Evolutionary conservation across 306 rosid species (phyloP).

Genomic region (Trichosanthes truncata): DNA sequence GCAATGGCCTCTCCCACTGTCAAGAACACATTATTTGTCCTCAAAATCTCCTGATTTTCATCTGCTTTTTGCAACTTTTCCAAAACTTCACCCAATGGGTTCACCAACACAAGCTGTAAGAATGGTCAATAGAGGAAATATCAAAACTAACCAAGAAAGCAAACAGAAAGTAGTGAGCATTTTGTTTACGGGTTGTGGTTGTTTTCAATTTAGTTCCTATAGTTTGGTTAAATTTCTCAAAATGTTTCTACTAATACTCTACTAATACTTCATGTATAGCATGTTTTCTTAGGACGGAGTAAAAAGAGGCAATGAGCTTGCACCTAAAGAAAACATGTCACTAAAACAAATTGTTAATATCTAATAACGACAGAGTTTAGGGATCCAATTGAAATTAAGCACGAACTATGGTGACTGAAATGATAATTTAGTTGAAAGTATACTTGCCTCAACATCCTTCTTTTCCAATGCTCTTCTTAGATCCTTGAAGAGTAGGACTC

Average conservation of each 20-base stretch:
- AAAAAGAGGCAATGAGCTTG: background rate
- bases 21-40: constrained; percentile 44
- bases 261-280: no score
- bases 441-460: constrained; percentile 52
- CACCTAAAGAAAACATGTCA: background rate
- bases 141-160: background rate
- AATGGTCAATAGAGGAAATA: background rate
- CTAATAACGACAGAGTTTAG: background rate
- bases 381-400: background rate
- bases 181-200: background rate
- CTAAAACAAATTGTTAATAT: background rate
- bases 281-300: background rate
- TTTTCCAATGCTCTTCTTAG: constrained; percentile 40
- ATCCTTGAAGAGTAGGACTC: constrained; percentile 58
- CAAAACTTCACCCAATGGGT: constrained; percentile 78
- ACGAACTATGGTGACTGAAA: background rate
- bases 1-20: constrained; percentile 71
- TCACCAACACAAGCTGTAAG: constrained; percentile 75
- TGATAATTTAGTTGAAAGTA: background rate
- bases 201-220: background rate
- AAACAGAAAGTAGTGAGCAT: no score
- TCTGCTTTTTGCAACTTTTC: constrained; percentile 51
- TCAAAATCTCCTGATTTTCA: constrained; percentile 27
- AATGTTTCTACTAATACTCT: background rate
- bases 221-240: background rate